Evolutionary conservation across 2,329 filamentous ascomycete species (phyloP).

Genomic region (Diaporthe citriasiana): DNA sequence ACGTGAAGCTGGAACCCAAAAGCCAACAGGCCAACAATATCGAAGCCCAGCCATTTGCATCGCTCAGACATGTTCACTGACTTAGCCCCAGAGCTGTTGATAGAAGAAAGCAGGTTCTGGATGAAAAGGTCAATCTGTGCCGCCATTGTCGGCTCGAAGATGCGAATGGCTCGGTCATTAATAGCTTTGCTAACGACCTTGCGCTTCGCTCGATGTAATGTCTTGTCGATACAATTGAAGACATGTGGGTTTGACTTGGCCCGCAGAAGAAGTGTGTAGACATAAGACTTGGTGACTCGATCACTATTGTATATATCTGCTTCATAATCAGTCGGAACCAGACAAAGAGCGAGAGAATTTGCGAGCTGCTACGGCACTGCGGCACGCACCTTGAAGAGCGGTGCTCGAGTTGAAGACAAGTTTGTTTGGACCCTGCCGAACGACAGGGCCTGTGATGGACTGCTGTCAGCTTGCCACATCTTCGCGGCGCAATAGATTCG

Average conservation of each 20-base stretch:
- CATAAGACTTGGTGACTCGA: constrained; percentile 15
- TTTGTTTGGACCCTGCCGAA: constrained; percentile 20
- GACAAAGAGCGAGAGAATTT: too few species aligned
- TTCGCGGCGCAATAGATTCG: too few species aligned
- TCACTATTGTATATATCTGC: constrained; percentile 25
- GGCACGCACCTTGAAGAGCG: not conserved
- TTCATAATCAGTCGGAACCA: not conserved
- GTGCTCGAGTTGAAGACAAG: constrained; percentile 16
- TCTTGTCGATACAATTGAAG: constrained; percentile 27
- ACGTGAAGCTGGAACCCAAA: constrained; percentile 43
- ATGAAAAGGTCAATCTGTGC: constrained; percentile 44
- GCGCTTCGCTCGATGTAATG: not conserved
- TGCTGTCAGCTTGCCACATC: not conserved
- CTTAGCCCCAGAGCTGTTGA: too few species aligned
- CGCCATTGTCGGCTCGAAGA: constrained; percentile 45
- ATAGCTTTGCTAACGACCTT: constrained; percentile 37
- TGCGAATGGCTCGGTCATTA: constrained; percentile 42
- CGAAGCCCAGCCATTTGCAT: constrained; percentile 39
- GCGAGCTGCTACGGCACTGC: too few species aligned
- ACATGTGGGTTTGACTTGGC: not conserved
- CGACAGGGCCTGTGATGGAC: not conserved
- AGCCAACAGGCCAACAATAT: constrained; percentile 42
- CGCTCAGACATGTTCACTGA: constrained; percentile 42
- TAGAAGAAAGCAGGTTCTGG: not conserved
- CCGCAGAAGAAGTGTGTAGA: constrained; percentile 1